phyloP scores from a whole-genome alignment of 768 basidiomycete species.

The Gymnopilus dilepis region DNA sequence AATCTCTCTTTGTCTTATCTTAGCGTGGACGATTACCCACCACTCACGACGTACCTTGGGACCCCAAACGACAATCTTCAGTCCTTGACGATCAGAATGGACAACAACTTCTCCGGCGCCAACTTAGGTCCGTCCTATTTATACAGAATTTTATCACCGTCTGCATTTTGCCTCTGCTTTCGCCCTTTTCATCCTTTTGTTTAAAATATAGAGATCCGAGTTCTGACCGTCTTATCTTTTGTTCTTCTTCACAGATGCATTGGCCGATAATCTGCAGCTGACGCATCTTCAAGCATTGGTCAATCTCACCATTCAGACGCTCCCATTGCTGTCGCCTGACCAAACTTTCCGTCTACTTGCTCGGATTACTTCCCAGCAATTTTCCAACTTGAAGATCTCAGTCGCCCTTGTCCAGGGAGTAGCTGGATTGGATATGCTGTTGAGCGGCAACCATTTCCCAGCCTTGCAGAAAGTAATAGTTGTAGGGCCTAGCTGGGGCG shows the following conservation, averaged over 20 bases:
- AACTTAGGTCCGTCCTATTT: constrained; percentile 25
- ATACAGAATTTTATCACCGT: not conserved
- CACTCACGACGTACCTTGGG: constrained; percentile 16
- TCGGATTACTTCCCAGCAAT: constrained; percentile 7
- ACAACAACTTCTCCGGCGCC: constrained; percentile 25
- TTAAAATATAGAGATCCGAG: not conserved
- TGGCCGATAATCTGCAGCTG: constrained; percentile 17
- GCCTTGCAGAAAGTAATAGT: constrained; percentile 16
- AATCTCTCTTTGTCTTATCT: constrained; percentile 22
- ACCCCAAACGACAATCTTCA: constrained; percentile 19
- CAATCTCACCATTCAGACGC: constrained; percentile 14
- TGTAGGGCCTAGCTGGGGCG: constrained; percentile 17
- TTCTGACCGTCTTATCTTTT: not conserved
- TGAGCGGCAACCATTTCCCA: constrained; percentile 14
- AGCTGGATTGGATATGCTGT: constrained; percentile 20
- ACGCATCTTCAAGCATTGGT: constrained; percentile 16
- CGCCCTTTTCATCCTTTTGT: not conserved
- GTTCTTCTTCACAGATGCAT: constrained; percentile 13
- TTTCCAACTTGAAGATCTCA: constrained; percentile 18
- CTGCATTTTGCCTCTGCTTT: not conserved
- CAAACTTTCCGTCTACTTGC: constrained; percentile 16
- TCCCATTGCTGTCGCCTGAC: constrained; percentile 15
- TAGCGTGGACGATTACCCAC: constrained; percentile 12
- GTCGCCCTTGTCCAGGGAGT: constrained; percentile 21
- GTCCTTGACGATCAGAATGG: constrained; percentile 24